Base-by-base conservation (phyloP, 805 yeast genomes). In the Ogataea sp. region DNA sequence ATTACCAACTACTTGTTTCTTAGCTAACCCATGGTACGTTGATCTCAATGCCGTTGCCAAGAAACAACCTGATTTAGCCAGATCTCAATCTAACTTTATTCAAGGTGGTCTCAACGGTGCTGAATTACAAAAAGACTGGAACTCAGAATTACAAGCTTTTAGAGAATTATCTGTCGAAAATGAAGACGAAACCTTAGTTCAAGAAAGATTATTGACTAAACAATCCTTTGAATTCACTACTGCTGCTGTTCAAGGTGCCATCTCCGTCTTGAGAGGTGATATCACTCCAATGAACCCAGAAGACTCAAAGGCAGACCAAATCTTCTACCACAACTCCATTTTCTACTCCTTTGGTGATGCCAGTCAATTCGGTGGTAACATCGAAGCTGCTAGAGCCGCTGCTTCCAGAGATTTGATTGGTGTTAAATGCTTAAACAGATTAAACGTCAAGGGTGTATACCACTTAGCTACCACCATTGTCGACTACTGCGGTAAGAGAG, bases 401-500 rank as follows among this genome's bases (percentile, higher is more conserved):
- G 74, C 80, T 10, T 71, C 75, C 38, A 89, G 84, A 63, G 98
- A 93, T 61, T 64, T 90, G 39, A 72, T 72, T 27, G 81, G 89
- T 20, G 73, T 87, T 34, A 78, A 73, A 51, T 70, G 73, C 43
- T 65, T 90, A 56, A 83, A 83, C 64, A 68, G 77, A 49, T 61
- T 82, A 33, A 86, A 83, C 50, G 54, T 76, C 26, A 64, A 63
- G 10, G 85, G 80, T 34, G 68, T 88, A 30, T 75, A 78, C 52
- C 80, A 82, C 38, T 68, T 90, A 43, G 75, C 85, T 50, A 84
- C 97, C 4, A 72, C 89, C n/a, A 71, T 88, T 42, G 85, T 90
- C 40, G 97, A 90, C 60, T 90, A 76, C 63, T 78, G 84, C 54
- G 98, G 97, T 44, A 81, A 78, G 52, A 75, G 97, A 59, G 68